Percentiles rank a stretch among this genome's conserved stretches.
These are phyloP conservation scores for Inga oerstediana DNA, from an alignment of 306 rosid species.

Conservation along the genomic window DNA sequence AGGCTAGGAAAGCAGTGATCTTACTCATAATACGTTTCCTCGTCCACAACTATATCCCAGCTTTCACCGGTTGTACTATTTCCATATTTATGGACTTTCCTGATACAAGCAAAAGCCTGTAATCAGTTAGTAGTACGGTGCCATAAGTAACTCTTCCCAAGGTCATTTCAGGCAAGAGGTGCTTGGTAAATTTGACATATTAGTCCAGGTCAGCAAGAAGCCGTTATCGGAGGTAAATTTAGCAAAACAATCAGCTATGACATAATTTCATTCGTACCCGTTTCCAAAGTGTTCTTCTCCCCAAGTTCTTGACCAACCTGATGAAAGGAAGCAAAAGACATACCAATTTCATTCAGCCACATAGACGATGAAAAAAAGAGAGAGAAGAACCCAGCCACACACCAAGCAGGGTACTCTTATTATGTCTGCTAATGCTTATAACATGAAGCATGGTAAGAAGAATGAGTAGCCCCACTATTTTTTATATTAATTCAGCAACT, in stretches of 20 bases:
- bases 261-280: conserved; percentile 57
- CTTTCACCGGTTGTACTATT: conserved; percentile 96
- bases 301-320: conserved; percentile 99
- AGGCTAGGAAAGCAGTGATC: conserved; percentile 21
- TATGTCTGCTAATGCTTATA: background rate
- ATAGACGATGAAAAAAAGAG: background rate
- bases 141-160: background rate
- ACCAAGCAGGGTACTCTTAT: background rate
- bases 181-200: background rate
- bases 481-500: background rate
- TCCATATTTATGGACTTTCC: conserved; percentile 98
- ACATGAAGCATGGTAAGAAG: background rate
- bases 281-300: conserved; percentile 99
- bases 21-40: conserved; percentile 98
- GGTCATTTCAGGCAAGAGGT: background rate
- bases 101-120: conserved; percentile 43
- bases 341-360: background rate
- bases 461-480: background rate
- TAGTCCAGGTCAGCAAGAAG: conserved; percentile 2
- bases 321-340: conserved; percentile 31
- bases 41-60: conserved; percentile 97
- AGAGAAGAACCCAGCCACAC: background rate
- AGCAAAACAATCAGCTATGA: conserved; percentile 27
- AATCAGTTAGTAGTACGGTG: conserved; percentile 22
- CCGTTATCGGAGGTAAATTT: conserved; percentile 15